phyloP scores from a whole-genome alignment of 1,284 basidiomycete genomes.

The Austropuccinia psidii region DNA sequence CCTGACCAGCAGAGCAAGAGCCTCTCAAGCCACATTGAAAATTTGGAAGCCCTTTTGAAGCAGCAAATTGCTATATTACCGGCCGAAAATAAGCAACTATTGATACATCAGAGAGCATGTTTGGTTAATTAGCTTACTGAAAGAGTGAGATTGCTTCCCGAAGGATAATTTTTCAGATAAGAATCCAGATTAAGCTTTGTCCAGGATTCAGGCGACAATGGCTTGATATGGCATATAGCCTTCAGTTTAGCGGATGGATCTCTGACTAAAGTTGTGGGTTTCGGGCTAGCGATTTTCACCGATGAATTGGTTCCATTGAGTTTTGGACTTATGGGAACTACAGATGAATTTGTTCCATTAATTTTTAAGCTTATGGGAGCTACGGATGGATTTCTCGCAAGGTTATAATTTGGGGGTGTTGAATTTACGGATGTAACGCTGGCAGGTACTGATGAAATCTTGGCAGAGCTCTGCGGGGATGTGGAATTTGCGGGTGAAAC shows the following conservation, averaged over 20 bases:
- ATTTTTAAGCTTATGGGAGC: no score
- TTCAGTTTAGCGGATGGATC: slow-evolving; percentile 14
- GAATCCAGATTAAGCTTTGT: slow-evolving; percentile 18
- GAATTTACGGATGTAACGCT: no score
- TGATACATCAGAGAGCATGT: background rate
- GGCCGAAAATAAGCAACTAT: background rate
- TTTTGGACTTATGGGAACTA: no score
- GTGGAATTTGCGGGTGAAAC: no score
- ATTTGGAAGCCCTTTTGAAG: slow-evolving; percentile 11
- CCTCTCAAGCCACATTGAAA: slow-evolving; percentile 34
- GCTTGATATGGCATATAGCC: slow-evolving; percentile 6
- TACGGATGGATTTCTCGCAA: no score
- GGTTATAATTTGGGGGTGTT: no score
- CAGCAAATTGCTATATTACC: slow-evolving; percentile 33
- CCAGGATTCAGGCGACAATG: slow-evolving; percentile 28
- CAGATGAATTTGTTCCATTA: no score
- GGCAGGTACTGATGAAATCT: no score
- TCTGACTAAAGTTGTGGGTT: no score
- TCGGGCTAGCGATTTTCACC: no score
- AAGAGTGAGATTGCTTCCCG: slow-evolving; percentile 17
- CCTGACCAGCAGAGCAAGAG: slow-evolving; percentile 30
- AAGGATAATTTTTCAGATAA: slow-evolving; percentile 25
- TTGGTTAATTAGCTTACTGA: background rate
- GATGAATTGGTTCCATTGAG: no score
- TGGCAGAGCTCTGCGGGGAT: no score